Evolutionary conservation across 2,329 filamentous ascomycete species (phyloP).

Genomic region (Talaromyces sp.): DNA sequence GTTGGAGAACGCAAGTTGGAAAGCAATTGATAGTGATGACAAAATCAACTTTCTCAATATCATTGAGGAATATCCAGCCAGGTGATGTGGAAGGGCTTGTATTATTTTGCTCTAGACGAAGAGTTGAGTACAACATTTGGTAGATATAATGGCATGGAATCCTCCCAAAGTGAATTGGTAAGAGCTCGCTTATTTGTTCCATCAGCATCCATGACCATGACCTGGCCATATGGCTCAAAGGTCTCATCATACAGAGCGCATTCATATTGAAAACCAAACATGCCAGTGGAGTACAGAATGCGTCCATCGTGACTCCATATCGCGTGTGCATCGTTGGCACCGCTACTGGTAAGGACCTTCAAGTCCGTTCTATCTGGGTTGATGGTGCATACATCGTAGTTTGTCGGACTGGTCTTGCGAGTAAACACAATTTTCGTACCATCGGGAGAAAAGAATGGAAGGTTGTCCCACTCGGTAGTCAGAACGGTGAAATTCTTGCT

Average conservation of each 20-base stretch:
- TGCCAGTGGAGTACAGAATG: constrained; percentile 37
- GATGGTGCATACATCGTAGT: constrained; percentile 40
- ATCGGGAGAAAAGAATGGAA: constrained; percentile 35
- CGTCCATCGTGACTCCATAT: constrained; percentile 25
- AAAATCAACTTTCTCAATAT: too few relatives aligned
- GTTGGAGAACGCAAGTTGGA: too few relatives aligned
- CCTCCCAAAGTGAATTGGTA: constrained; percentile 27
- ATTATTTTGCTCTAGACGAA: background rate
- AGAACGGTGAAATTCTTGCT: constrained; percentile 26
- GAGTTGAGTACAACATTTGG: constrained; percentile 9
- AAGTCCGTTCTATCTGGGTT: constrained; percentile 35
- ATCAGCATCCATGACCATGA: constrained; percentile 40
- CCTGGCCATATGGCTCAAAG: constrained; percentile 43
- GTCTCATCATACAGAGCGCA: constrained; percentile 36
- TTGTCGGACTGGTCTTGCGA: constrained; percentile 25
- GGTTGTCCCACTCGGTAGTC: constrained; percentile 35
- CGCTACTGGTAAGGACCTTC: constrained; percentile 14
- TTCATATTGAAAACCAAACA: constrained; percentile 42
- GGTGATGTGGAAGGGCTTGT: too few relatives aligned
- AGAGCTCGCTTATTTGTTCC: constrained; percentile 27
- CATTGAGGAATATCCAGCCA: too few relatives aligned
- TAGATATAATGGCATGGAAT: constrained; percentile 24
- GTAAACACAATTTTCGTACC: constrained; percentile 36
- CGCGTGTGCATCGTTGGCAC: background rate
- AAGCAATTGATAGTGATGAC: too few relatives aligned